Percentiles rank a stretch among this genome's conserved stretches.
Evolutionary conservation across 352 stramenopile genomes (phyloP).

Genomic region (Halophytophthora polymorphica): DNA sequence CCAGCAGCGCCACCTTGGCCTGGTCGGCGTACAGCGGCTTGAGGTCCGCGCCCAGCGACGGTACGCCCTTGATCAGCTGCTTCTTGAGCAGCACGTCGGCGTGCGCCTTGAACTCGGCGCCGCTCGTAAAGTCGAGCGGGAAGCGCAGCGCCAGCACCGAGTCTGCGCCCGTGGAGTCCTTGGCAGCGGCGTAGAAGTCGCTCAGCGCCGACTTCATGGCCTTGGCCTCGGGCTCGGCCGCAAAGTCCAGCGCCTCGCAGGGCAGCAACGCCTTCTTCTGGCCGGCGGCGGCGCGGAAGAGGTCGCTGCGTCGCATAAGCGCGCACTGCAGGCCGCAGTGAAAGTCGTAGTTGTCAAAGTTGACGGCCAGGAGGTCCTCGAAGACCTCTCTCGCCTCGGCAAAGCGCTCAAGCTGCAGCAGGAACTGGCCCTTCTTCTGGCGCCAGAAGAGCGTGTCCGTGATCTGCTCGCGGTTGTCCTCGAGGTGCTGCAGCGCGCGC

Average conservation of each 20-base stretch:
- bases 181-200: conserved; percentile 48
- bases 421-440: conserved; percentile 71
- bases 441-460: conserved; percentile 74
- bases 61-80: conserved; percentile 90
- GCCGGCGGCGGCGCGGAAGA: conserved; percentile 34
- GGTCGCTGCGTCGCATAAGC: conserved; percentile 53
- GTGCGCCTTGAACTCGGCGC: conserved; percentile 68
- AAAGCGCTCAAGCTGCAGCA: conserved; percentile 60
- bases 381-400: conserved; percentile 68
- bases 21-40: conserved; percentile 84
- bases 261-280: conserved; percentile 38
- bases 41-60: conserved; percentile 92
- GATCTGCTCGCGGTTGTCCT: conserved; percentile 72
- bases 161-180: conserved; percentile 45
- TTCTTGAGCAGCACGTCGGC: conserved; percentile 58
- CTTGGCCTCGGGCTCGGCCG: conserved; percentile 35
- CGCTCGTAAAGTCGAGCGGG: conserved; percentile 86
- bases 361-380: conserved; percentile 76
- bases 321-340: conserved; percentile 86
- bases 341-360: conserved; percentile 91
- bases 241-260: conserved; percentile 51
- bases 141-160: conserved; percentile 89
- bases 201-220: conserved; percentile 48
- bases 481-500: conserved; percentile 83
- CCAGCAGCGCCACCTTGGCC: conserved; percentile 60